Conservation (phyloP, 768 basidiomycete species). For the Termitomyces sp. region DNA sequence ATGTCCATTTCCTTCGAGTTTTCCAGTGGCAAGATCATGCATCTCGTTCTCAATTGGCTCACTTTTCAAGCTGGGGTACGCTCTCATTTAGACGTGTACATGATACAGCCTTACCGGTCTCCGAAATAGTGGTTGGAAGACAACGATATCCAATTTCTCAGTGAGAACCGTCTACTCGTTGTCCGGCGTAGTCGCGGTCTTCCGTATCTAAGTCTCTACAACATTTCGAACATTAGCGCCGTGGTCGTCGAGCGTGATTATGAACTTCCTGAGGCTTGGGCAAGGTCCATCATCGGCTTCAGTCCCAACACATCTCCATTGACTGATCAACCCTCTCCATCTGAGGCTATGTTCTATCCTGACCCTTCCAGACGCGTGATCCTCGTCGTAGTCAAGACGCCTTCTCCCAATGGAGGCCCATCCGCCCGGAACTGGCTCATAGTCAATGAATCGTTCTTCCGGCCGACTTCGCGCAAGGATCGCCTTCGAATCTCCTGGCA, state of each 20-base stretch:
- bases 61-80: constrained; percentile 46
- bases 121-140: constrained; percentile 47
- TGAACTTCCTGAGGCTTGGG: constrained; percentile 57
- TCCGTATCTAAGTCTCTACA: constrained; percentile 45
- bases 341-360: constrained; percentile 54
- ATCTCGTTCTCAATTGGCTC: constrained; percentile 51
- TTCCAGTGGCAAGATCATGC: constrained; percentile 37
- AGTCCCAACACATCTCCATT: constrained; percentile 45
- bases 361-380: constrained; percentile 53
- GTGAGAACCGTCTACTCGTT: constrained; percentile 43
- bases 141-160: constrained; percentile 45
- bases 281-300: constrained; percentile 43
- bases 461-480: constrained; percentile 41
- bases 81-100: constrained; percentile 1
- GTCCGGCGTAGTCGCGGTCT: constrained; percentile 34
- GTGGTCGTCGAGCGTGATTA: constrained; percentile 48
- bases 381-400: constrained; percentile 44
- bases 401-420: constrained; percentile 28
- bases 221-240: constrained; percentile 41
- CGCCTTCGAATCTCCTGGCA: constrained; percentile 50
- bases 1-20: constrained; percentile 43
- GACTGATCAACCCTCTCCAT: constrained; percentile 31
- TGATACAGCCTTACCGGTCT: neutral
- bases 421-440: constrained; percentile 49
- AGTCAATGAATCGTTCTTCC: constrained; percentile 53